Percentiles rank a stretch among this genome's conserved stretches.
These are phyloP conservation scores for Allium sativum DNA, from an alignment of 106 monocot genomes.

Conservation along the genomic window DNA sequence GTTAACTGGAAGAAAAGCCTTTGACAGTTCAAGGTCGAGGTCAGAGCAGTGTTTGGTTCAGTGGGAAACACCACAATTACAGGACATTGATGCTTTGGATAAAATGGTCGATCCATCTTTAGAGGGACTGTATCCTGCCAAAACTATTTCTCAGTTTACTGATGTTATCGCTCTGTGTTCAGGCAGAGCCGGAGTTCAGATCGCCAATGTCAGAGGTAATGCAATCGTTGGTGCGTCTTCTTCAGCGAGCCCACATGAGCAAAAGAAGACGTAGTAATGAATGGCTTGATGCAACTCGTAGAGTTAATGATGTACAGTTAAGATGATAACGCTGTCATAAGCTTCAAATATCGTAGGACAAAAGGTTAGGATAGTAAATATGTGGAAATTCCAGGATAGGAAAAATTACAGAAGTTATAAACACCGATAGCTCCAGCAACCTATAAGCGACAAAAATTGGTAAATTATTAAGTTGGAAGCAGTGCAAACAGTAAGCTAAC, in stretches of 20 bases:
- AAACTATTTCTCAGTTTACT: slow-evolving; percentile 21
- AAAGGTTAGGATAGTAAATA: no score
- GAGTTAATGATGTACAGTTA: neutral
- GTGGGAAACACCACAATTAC: slow-evolving; percentile 32
- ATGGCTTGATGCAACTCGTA: slow-evolving; percentile 2
- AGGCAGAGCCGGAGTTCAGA: slow-evolving; percentile 81
- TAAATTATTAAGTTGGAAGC: no score
- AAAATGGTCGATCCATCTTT: slow-evolving; percentile 25
- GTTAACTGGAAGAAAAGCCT: slow-evolving; percentile 75
- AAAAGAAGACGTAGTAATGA: slow-evolving; percentile 45
- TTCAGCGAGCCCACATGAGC: slow-evolving; percentile 69
- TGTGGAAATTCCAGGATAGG: no score
- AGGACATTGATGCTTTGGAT: slow-evolving; percentile 26
- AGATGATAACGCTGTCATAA: no score
- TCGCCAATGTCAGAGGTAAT: slow-evolving; percentile 91
- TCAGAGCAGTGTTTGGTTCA: slow-evolving; percentile 17
- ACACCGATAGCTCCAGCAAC: no score
- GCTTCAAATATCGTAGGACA: no score
- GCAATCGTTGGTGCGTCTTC: slow-evolving; percentile 65
- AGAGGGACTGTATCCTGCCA: slow-evolving; percentile 26
- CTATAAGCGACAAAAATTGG: no score
- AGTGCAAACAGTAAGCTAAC: no score
- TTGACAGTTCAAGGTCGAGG: slow-evolving; percentile 44
- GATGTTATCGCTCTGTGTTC: slow-evolving; percentile 19
- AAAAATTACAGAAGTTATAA: no score